Conservation (phyloP, 2,329 filamentous ascomycete genomes). For the Fusarium setosum region DNA sequence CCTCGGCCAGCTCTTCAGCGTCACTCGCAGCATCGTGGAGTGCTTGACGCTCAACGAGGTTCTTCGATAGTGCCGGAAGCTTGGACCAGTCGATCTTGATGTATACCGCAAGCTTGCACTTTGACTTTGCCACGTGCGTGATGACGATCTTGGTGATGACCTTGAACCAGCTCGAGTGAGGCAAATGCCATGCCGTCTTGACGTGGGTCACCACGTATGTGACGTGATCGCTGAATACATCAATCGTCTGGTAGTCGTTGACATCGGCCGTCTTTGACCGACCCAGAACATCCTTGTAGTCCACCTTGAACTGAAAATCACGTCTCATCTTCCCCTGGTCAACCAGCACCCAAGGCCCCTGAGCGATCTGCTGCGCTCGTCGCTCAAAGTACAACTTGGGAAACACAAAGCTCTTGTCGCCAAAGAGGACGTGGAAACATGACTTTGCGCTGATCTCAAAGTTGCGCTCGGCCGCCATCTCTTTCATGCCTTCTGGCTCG, state of each 20-base stretch:
- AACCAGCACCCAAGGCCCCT: conserved; percentile 83
- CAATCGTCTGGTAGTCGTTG: conserved; percentile 87
- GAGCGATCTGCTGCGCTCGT: conserved; percentile 81
- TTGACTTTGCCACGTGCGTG: conserved; percentile 91
- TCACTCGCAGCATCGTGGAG: conserved; percentile 79
- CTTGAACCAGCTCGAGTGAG: conserved; percentile 81
- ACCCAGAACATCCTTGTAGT: conserved; percentile 73
- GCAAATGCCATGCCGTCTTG: conserved; percentile 84
- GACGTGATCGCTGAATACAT: conserved; percentile 81
- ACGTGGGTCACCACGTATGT: conserved; percentile 73
- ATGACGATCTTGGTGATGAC: conserved; percentile 93
- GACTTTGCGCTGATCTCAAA: conserved; percentile 95
- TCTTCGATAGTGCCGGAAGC: conserved; percentile 69
- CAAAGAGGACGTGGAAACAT: conserved; percentile 95
- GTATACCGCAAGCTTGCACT: conserved; percentile 90
- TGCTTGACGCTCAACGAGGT: conserved; percentile 75
- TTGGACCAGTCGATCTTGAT: conserved; percentile 89
- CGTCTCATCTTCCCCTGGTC: conserved; percentile 79
- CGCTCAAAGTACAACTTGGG: conserved; percentile 89
- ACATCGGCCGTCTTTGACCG: conserved; percentile 71
- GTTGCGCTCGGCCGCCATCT: conserved; percentile 79
- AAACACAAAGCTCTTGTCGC: conserved; percentile 95
- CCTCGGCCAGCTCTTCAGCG: conserved; percentile 79
- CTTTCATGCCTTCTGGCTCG: conserved; percentile 83
- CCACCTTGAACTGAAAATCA: conserved; percentile 84